A percentile compares a stretch with the other conserved stretches of the same genome.
These are phyloP conservation scores for Pezicula carpinea DNA, from an alignment of 2,329 filamentous ascomycete species.

Conservation along the genomic window DNA sequence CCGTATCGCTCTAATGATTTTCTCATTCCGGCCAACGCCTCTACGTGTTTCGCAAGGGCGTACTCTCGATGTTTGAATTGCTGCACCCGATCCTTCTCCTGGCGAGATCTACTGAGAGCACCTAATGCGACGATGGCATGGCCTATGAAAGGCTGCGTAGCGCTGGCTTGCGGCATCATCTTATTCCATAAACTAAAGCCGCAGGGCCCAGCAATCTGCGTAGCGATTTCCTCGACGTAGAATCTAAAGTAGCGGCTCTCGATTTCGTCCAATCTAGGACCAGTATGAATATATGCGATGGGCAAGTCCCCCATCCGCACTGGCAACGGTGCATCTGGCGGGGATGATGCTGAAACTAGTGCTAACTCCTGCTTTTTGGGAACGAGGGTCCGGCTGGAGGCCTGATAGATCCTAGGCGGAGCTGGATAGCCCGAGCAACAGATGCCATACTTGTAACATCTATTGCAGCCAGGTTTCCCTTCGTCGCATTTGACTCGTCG, in stretches of 20 bases:
- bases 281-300: not conserved
- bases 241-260: slow-evolving; percentile 13
- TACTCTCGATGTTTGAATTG: slow-evolving; percentile 2
- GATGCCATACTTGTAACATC: slow-evolving; percentile 13
- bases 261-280: slow-evolving; percentile 8
- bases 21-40: slow-evolving; percentile 4
- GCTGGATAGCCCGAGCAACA: slow-evolving; percentile 15
- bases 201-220: slow-evolving; percentile 12
- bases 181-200: slow-evolving; percentile 10
- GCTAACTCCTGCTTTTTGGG: not conserved
- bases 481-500: slow-evolving; percentile 30
- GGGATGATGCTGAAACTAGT: not conserved
- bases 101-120: slow-evolving; percentile 8
- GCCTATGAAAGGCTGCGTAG: slow-evolving; percentile 13
- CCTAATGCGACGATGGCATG: slow-evolving; percentile 17
- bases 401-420: not conserved
- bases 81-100: not conserved
- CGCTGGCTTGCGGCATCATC: slow-evolving; percentile 14
- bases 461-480: slow-evolving; percentile 11
- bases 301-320: too few relatives aligned
- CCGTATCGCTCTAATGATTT: not conserved
- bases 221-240: slow-evolving; percentile 13
- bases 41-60: slow-evolving; percentile 5
- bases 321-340: not conserved
- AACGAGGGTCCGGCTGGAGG: not conserved